Evolutionary conservation across 345 rosid species (phyloP).

Genomic region (Erysimum cheiranthoides): DNA sequence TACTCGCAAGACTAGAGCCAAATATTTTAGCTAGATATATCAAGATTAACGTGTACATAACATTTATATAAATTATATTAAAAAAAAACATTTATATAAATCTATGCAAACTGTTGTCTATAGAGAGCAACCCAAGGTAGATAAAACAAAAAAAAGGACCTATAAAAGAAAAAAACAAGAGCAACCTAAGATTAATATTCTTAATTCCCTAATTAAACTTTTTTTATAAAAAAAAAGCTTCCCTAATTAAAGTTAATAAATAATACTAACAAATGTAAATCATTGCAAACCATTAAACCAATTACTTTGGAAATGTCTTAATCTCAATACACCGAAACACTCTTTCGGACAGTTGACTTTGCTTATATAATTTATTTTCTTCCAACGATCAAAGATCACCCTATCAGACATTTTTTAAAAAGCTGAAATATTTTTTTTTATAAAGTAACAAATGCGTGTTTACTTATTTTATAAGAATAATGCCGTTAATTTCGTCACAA

Average conservation of each 20-base stretch:
- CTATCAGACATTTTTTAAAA: slow-evolving; percentile 2
- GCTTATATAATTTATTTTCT: slow-evolving; percentile 19
- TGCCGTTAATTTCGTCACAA: slow-evolving; percentile 41
- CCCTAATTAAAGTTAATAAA: slow-evolving; percentile 13
- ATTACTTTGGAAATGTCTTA: slow-evolving; percentile 41
- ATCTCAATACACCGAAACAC: slow-evolving; percentile 38
- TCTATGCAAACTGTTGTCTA: neutral
- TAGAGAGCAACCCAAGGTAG: neutral
- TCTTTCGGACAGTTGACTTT: slow-evolving; percentile 42
- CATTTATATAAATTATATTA: too few species aligned
- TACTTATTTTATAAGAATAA: slow-evolving; percentile 16
- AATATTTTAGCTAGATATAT: neutral
- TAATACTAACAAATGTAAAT: slow-evolving; percentile 21
- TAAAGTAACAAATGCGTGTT: slow-evolving; percentile 28
- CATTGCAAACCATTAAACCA: slow-evolving; percentile 27
- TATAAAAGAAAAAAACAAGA: neutral
- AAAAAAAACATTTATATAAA: too few species aligned
- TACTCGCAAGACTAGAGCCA: neutral
- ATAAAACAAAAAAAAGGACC: too few species aligned
- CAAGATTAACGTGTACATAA: slow-evolving; percentile 27
- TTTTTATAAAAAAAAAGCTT: neutral
- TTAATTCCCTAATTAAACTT: neutral
- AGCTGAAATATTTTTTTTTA: neutral
- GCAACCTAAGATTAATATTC: slow-evolving; percentile 14
- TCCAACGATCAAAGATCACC: slow-evolving; percentile 19